Evolutionary conservation across 1,139 yeast species (phyloP).

Genomic region (Lipomyces yarrowii): DNA sequence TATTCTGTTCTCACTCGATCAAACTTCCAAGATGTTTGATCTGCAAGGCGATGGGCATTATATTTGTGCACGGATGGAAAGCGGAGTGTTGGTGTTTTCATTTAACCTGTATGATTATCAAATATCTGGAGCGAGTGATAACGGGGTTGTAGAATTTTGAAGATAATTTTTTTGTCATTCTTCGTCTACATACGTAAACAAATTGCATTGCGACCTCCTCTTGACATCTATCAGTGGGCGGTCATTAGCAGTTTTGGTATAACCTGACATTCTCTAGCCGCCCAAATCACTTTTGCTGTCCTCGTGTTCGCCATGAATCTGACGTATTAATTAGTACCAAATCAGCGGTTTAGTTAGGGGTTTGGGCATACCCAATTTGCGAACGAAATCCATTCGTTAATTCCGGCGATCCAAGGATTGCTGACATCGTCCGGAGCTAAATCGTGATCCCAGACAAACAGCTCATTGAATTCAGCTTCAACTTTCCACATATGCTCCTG

Average conservation of each 20-base stretch:
- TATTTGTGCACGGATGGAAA: slow-evolving; percentile 30
- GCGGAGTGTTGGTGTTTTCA: slow-evolving; percentile 27
- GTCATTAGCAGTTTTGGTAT: background rate
- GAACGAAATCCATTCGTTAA: slow-evolving; percentile 26
- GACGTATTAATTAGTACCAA: background rate
- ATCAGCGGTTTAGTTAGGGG: background rate
- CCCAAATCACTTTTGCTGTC: background rate
- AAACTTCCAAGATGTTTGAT: slow-evolving; percentile 31
- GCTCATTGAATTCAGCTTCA: slow-evolving; percentile 7
- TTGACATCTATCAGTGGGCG: background rate
- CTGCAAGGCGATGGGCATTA: slow-evolving; percentile 32
- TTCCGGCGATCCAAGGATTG: slow-evolving; percentile 17
- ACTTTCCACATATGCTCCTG: slow-evolving; percentile 11
- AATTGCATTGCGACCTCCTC: background rate
- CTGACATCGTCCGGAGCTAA: slow-evolving; percentile 12
- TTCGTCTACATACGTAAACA: background rate
- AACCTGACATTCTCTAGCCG: background rate
- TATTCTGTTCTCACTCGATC: slow-evolving; percentile 28
- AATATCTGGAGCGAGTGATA: slow-evolving; percentile 1
- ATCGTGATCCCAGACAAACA: slow-evolving; percentile 28
- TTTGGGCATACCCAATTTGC: slow-evolving; percentile 3
- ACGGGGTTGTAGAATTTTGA: slow-evolving; percentile 13
- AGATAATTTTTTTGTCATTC: too few species aligned
- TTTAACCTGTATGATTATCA: slow-evolving; percentile 29
- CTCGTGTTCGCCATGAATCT: background rate